These are phyloP conservation scores for Exophiala oligosperma DNA, from an alignment of 2,329 filamentous ascomycete species.

Conservation along the genomic window DNA sequence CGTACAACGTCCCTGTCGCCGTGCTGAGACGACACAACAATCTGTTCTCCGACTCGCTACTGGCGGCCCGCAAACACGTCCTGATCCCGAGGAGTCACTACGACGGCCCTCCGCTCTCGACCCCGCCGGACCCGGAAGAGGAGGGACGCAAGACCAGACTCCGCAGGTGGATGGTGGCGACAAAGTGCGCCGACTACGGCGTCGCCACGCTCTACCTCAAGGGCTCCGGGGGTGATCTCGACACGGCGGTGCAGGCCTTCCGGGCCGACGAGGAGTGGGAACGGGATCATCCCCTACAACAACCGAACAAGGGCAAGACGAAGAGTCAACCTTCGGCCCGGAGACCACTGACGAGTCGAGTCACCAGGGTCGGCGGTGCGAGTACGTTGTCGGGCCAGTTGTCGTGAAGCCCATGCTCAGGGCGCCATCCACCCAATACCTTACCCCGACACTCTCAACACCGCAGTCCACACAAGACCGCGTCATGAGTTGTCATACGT, in stretches of 20 bases:
- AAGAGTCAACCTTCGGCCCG: neutral
- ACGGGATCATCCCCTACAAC: slow-evolving; percentile 59
- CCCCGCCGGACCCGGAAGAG: slow-evolving; percentile 53
- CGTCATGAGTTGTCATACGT: no score
- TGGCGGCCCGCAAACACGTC: slow-evolving; percentile 67
- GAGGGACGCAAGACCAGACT: slow-evolving; percentile 72
- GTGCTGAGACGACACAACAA: slow-evolving; percentile 67
- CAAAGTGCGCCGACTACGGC: slow-evolving; percentile 64
- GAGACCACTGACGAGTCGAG: neutral
- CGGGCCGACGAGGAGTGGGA: slow-evolving; percentile 76
- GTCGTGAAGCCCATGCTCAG: slow-evolving; percentile 4
- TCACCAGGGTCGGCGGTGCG: neutral
- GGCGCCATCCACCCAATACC: no score
- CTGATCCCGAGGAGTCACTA: slow-evolving; percentile 72
- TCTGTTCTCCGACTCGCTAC: slow-evolving; percentile 68
- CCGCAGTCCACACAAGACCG: no score
- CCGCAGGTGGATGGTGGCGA: slow-evolving; percentile 74
- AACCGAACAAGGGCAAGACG: slow-evolving; percentile 39
- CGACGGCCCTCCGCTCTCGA: slow-evolving; percentile 48
- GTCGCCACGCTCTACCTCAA: slow-evolving; percentile 72
- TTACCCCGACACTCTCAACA: no score
- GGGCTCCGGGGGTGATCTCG: slow-evolving; percentile 65
- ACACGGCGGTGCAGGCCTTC: slow-evolving; percentile 63
- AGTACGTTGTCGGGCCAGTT: slow-evolving; percentile 22
- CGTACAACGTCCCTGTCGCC: slow-evolving; percentile 66